Evolutionary conservation across 345 rosid species (phyloP).

Genomic region (Eucalyptus brandiana): DNA sequence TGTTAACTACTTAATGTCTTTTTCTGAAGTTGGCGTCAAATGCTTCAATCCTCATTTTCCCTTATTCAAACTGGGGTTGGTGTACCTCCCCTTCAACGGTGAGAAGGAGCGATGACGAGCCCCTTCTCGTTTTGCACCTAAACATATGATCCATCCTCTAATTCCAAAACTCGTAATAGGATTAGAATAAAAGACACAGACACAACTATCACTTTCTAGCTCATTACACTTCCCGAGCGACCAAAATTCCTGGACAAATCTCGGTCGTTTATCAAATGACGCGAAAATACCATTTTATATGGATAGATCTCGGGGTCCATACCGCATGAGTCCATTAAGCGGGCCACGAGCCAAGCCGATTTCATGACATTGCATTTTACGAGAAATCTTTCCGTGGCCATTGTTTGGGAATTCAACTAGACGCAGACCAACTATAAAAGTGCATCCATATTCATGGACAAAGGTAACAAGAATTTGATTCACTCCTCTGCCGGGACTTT

Average conservation of each 20-base stretch:
- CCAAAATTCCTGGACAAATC: not conserved
- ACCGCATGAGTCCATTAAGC: too few species aligned
- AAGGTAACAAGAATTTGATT: not conserved
- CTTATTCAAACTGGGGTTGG: not conserved
- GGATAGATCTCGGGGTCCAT: too few species aligned
- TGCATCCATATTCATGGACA: conserved; percentile 14
- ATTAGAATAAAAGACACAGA: too few species aligned
- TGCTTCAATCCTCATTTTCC: not conserved
- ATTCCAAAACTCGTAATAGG: too few species aligned
- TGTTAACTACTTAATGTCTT: not conserved
- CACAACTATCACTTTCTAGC: too few species aligned
- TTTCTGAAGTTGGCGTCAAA: not conserved
- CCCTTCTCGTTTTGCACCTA: not conserved
- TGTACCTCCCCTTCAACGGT: not conserved
- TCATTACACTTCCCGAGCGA: too few species aligned
- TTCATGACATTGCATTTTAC: not conserved
- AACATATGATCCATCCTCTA: not conserved
- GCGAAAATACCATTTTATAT: not conserved
- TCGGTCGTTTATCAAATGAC: not conserved
- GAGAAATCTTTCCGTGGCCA: not conserved
- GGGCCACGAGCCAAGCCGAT: not conserved
- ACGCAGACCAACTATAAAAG: not conserved
- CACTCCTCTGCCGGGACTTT: not conserved
- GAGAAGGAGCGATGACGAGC: too few species aligned
- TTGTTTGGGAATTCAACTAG: not conserved